Base-by-base conservation (phyloP, 345 rosid species). In the Sapria himalayana region DNA sequence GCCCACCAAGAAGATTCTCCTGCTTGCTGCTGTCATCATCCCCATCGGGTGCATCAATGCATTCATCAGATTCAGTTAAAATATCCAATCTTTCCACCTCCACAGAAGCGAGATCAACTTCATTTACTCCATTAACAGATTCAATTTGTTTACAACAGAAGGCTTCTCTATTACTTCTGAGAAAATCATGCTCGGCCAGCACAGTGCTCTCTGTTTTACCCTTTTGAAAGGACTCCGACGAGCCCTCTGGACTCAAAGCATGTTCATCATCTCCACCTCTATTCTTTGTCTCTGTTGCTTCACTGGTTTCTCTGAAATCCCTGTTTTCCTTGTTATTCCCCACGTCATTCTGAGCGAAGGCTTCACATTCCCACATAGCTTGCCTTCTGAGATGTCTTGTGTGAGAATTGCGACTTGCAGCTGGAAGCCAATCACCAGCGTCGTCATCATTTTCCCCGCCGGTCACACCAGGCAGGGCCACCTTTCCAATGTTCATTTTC, bases 351-450 rank as follows among this genome's bases (percentile, higher is more conserved):
- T 78, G 79, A 34, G 60, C 60, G 45, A 68, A 53, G 2, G 73
- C 67, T 33, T 57, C 66, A 34, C 49, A 45, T 43, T 76, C 93
- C 37, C 74, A 67, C 42, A 66, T 77, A 4, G 74, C 84, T 62
- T 72, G 72, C 58, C 95, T 73, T 52, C 84, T 73, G 33, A 82
- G 71, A 42, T 16, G 82, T 51, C 74, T 89, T 40, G 84, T 63
- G 44, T 77, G 93, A 42, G 98, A 79, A 55, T 95, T 77, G 41
- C 84, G 69, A 64, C 98, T 77, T 15, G 82, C 98, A 19, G 91
- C 93, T 51, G 86, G 98, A 62, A 24, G 57, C 94, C 94, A 89
- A 46, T 74, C 86, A 69, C 67, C 70, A 39, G 55, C 55, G 51
- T 69, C 55, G 50, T 73, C 76, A 19, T 69, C 93, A 52, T 43